phyloP scores from a whole-genome alignment of 2,329 filamentous ascomycete genomes.

The Macrophomina pseudophaseolina region DNA sequence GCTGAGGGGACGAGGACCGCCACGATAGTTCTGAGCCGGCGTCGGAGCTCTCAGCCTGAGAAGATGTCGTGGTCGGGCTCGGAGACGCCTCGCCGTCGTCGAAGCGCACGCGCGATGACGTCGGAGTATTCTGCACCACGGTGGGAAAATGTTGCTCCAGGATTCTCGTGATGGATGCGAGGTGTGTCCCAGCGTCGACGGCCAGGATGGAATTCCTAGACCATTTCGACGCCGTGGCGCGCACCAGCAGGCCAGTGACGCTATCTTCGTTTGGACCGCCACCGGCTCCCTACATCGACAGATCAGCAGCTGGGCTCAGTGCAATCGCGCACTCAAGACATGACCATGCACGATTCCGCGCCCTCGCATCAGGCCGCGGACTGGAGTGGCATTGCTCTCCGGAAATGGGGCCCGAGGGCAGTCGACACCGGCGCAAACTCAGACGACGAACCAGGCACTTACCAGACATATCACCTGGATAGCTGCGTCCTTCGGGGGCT shows the following conservation, averaged over 20 bases:
- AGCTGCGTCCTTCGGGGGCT: conserved; percentile 45
- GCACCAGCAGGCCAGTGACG: conserved; percentile 86
- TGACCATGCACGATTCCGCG: conserved; percentile 13
- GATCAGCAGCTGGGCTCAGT: conserved; percentile 24
- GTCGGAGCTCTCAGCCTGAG: conserved; percentile 14
- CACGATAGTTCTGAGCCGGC: conserved; percentile 17
- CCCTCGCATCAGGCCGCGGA: conserved; percentile 8
- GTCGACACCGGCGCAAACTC: conserved; percentile 8
- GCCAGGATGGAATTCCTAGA: conserved; percentile 80
- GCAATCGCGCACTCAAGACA: conserved; percentile 9
- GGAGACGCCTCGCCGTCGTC: conserved; percentile 19
- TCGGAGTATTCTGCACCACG: conserved; percentile 35
- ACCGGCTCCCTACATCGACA: conserved; percentile 71
- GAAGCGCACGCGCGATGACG: conserved; percentile 12
- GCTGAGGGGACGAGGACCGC: conserved; percentile 17
- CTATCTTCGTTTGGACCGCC: conserved; percentile 91
- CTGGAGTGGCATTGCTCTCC: neutral
- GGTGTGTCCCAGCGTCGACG: conserved; percentile 91
- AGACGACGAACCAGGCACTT: conserved; percentile 31
- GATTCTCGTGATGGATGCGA: conserved; percentile 82
- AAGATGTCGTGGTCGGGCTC: conserved; percentile 24
- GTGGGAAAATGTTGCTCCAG: conserved; percentile 64
- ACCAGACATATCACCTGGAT: conserved; percentile 58
- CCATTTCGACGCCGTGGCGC: conserved; percentile 81
- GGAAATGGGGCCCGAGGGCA: neutral